Evolutionary conservation across 2,329 filamentous ascomycete species (phyloP).

Genomic region (Coniochaeta hoffmannii): DNA sequence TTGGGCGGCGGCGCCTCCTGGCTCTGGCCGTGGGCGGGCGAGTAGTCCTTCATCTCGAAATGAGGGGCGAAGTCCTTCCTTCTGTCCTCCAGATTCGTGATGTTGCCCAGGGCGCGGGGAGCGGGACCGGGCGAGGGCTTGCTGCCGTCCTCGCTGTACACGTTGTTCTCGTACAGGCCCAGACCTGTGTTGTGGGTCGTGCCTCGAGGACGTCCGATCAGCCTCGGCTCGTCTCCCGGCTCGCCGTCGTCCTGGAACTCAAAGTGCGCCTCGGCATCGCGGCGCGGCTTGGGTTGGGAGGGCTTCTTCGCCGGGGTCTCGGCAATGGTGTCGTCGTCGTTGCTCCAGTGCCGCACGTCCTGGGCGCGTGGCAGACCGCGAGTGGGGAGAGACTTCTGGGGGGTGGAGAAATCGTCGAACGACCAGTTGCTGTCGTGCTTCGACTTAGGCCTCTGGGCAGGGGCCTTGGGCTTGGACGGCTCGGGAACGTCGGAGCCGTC

Average conservation of each 20-base stretch:
- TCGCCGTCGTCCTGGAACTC: constrained; percentile 71
- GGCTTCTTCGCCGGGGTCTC: constrained; percentile 53
- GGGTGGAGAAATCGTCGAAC: constrained; percentile 82
- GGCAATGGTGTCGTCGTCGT: constrained; percentile 54
- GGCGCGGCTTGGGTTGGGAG: constrained; percentile 60
- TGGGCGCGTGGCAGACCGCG: constrained; percentile 57
- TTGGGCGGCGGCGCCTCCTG: background rate
- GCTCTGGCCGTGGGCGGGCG: constrained; percentile 36
- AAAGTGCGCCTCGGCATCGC: constrained; percentile 76
- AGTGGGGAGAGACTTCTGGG: constrained; percentile 58
- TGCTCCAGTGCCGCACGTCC: constrained; percentile 73
- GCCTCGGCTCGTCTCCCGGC: constrained; percentile 41
- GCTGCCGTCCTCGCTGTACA: constrained; percentile 54
- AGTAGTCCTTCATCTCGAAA: constrained; percentile 67
- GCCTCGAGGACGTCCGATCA: constrained; percentile 40
- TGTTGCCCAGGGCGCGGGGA: constrained; percentile 51
- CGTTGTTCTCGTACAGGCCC: constrained; percentile 69
- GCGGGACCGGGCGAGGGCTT: constrained; percentile 26
- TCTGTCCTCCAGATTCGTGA: constrained; percentile 67
- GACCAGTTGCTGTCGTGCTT: constrained; percentile 74
- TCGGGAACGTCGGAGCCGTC: constrained; percentile 51
- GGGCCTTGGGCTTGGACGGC: constrained; percentile 31
- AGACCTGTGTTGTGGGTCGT: constrained; percentile 60
- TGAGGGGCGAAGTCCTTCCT: constrained; percentile 71
- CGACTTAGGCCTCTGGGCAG: constrained; percentile 38